Percentiles rank a stretch among this genome's conserved stretches.
Evolutionary conservation across 2,329 filamentous ascomycete species (phyloP).

Genomic region (Cyphellophora attinorum): DNA sequence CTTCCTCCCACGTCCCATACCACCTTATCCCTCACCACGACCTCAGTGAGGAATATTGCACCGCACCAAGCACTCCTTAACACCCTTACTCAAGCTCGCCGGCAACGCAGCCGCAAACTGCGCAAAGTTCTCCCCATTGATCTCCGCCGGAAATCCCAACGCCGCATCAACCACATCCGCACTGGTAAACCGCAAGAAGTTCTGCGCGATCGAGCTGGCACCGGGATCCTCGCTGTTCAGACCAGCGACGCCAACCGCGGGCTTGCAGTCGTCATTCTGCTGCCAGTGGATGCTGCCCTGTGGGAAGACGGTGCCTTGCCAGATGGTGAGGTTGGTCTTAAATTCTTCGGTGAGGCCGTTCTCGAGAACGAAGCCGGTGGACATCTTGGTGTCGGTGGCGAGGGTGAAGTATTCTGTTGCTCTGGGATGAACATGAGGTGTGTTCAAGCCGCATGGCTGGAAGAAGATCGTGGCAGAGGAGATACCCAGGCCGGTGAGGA

Average conservation of each 20-base stretch:
- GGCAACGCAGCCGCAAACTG: slow-evolving; percentile 16
- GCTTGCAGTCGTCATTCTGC: slow-evolving; percentile 37
- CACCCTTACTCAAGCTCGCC: slow-evolving; percentile 10
- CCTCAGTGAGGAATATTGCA: slow-evolving; percentile 16
- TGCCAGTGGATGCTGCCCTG: slow-evolving; percentile 39
- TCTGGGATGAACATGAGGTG: slow-evolving; percentile 38
- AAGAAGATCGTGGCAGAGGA: slow-evolving; percentile 18
- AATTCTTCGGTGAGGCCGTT: slow-evolving; percentile 34
- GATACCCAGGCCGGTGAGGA: slow-evolving; percentile 17
- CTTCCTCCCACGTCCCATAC: too few relatives aligned
- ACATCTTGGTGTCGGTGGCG: slow-evolving; percentile 28
- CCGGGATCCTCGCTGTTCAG: slow-evolving; percentile 33
- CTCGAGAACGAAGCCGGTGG: slow-evolving; percentile 38
- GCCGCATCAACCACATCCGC: slow-evolving; percentile 36
- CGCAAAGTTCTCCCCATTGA: slow-evolving; percentile 16
- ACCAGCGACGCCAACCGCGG: slow-evolving; percentile 33
- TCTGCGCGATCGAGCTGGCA: slow-evolving; percentile 34
- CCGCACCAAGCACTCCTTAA: slow-evolving; percentile 16
- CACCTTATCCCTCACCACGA: too few relatives aligned
- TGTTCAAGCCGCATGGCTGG: slow-evolving; percentile 36
- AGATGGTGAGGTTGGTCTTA: slow-evolving; percentile 28
- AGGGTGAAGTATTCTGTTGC: slow-evolving; percentile 40
- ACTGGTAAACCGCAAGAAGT: slow-evolving; percentile 36
- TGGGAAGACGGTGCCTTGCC: slow-evolving; percentile 39
- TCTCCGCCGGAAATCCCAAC: slow-evolving; percentile 18